Percentiles rank a stretch among this genome's conserved stretches.
phyloP scores from a whole-genome alignment of 2,329 filamentous ascomycete species.

The Zymoseptoria brevis region DNA sequence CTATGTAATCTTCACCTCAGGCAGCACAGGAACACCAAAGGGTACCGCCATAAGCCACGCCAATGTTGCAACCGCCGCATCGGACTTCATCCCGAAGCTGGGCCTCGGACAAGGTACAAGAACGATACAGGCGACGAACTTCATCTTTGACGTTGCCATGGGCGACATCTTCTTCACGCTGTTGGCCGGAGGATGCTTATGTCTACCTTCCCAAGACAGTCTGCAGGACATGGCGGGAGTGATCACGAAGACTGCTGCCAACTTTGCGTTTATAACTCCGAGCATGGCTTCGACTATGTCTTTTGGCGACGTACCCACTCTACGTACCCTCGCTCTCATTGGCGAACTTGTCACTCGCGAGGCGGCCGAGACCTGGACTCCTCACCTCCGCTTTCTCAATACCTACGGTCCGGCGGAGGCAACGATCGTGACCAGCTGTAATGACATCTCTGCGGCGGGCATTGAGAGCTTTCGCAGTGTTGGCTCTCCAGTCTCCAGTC shows the following conservation, averaged over 20 bases:
- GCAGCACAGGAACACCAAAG: conserved; percentile 6
- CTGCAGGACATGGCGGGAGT: background rate
- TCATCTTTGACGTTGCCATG: conserved; percentile 1
- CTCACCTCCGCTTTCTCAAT: background rate
- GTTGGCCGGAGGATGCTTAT: background rate
- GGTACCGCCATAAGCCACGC: conserved; percentile 3
- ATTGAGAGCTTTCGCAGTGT: background rate
- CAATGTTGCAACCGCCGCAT: conserved; percentile 1
- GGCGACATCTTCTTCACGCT: conserved; percentile 1
- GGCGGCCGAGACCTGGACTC: background rate
- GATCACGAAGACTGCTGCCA: conserved; percentile 1
- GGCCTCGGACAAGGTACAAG: background rate
- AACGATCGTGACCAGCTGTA: background rate
- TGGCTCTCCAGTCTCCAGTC: background rate
- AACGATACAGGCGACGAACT: background rate
- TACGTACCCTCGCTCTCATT: background rate
- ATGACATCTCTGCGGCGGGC: background rate
- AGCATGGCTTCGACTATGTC: background rate
- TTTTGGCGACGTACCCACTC: background rate
- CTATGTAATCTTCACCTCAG: conserved; percentile 24
- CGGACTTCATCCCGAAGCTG: background rate
- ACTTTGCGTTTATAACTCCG: conserved; percentile 1
- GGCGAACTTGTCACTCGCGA: background rate
- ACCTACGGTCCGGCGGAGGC: conserved; percentile 1
- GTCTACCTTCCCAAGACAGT: background rate